Conservation (phyloP, 2,329 filamentous ascomycete genomes). For the Bipolaris cookei region DNA sequence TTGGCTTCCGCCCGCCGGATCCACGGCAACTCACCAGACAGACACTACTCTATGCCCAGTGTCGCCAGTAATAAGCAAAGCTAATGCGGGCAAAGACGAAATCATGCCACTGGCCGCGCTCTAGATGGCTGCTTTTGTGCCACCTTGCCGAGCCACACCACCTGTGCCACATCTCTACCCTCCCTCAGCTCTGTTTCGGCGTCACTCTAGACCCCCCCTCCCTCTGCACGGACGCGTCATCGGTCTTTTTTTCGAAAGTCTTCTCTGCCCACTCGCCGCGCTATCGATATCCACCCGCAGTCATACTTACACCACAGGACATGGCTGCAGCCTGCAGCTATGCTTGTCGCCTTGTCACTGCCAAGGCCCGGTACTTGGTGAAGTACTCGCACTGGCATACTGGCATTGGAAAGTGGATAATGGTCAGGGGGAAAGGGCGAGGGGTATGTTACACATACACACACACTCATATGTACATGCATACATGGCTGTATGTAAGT, state of each 20-base stretch:
- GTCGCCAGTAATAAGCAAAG: too few species aligned
- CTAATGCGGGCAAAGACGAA: neutral
- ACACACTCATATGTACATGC: neutral
- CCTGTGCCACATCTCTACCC: neutral
- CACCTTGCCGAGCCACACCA: constrained; percentile 6
- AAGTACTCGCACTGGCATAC: too few species aligned
- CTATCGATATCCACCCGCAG: constrained; percentile 5
- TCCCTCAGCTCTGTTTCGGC: neutral
- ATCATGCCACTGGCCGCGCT: neutral
- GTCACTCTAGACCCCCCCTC: neutral
- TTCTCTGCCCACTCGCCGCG: neutral
- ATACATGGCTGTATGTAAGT: neutral
- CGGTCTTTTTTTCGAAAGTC: neutral
- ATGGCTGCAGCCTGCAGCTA: constrained; percentile 1
- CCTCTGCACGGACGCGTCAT: constrained; percentile 1
- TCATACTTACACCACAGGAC: neutral
- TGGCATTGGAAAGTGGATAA: neutral
- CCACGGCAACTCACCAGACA: neutral
- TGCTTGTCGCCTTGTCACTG: neutral
- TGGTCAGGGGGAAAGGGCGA: neutral
- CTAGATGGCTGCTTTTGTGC: constrained; percentile 1
- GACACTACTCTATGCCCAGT: too few species aligned
- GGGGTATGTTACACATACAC: neutral
- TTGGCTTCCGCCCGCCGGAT: neutral
- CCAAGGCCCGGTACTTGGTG: constrained; percentile 1